Evolutionary conservation across 306 rosid species (phyloP).

Genomic region (Geum urbanum): DNA sequence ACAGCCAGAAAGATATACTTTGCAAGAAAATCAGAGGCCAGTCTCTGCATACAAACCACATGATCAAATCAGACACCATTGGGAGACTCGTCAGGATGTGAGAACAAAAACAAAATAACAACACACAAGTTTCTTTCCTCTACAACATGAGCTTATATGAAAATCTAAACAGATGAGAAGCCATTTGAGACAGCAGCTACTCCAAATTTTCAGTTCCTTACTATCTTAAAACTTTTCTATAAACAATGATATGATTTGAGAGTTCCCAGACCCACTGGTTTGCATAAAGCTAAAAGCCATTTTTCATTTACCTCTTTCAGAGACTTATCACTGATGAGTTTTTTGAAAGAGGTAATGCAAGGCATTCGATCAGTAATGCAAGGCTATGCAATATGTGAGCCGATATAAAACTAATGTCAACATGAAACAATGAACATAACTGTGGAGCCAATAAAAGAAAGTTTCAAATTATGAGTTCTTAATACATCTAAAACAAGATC

Average conservation of each 20-base stretch:
- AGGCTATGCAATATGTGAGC: background rate
- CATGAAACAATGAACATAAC: background rate
- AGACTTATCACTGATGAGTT: no score
- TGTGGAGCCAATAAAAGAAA: background rate
- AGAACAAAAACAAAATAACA: background rate
- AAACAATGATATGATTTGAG: background rate
- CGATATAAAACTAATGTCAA: background rate
- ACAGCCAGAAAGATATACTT: slow-evolving; percentile 82
- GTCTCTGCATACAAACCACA: slow-evolving; percentile 52
- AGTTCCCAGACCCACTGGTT: background rate
- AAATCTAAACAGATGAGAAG: background rate
- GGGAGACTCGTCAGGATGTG: background rate
- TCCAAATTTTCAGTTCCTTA: background rate
- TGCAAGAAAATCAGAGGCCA: slow-evolving; percentile 92
- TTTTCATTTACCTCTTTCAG: background rate
- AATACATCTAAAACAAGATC: background rate
- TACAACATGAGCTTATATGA: background rate
- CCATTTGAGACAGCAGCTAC: background rate
- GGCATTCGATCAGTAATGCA: background rate
- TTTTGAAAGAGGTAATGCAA: no score
- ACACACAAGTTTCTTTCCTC: background rate
- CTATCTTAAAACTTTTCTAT: background rate
- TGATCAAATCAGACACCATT: background rate
- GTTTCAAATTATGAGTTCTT: background rate
- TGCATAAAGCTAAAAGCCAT: background rate